Evolutionary conservation across 257 asterid species (phyloP).

Genomic region (Coffea canephora): DNA sequence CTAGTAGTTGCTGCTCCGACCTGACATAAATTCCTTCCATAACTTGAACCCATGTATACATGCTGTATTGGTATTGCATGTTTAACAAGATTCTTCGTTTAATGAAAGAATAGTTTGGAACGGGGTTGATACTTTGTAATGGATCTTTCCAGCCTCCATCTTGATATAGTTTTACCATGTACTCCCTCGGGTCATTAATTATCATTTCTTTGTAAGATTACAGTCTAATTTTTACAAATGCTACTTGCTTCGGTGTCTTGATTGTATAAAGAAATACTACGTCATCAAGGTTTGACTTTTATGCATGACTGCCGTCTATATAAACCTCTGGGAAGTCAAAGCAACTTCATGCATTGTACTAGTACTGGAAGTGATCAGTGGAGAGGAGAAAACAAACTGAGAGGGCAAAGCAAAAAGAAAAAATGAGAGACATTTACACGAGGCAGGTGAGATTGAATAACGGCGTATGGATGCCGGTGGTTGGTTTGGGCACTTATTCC

Average conservation of each 20-base stretch:
- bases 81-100: background rate
- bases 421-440: constrained; percentile 38
- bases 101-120: background rate
- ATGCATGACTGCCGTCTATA: constrained; percentile 20
- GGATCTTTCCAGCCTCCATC: background rate
- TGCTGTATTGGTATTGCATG: too few relatives aligned
- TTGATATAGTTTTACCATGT: background rate
- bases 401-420: constrained; percentile 3
- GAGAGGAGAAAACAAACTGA: background rate
- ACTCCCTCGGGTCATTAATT: background rate
- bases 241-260: constrained; percentile 22
- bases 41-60: too few relatives aligned
- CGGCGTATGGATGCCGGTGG: constrained; percentile 56
- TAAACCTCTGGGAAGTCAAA: constrained; percentile 18
- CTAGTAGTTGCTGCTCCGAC: too few relatives aligned
- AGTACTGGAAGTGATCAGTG: background rate
- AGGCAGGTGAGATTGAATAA: constrained; percentile 59
- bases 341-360: constrained; percentile 30
- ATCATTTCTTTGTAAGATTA: constrained; percentile 21
- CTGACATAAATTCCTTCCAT: too few relatives aligned
- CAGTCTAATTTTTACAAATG: constrained; percentile 31
- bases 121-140: background rate
- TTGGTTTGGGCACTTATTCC: constrained; percentile 82
- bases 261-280: constrained; percentile 6
- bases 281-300: constrained; percentile 45